Base-by-base conservation (phyloP, 306 rosid species). In the Pachyrhizus erosus region DNA sequence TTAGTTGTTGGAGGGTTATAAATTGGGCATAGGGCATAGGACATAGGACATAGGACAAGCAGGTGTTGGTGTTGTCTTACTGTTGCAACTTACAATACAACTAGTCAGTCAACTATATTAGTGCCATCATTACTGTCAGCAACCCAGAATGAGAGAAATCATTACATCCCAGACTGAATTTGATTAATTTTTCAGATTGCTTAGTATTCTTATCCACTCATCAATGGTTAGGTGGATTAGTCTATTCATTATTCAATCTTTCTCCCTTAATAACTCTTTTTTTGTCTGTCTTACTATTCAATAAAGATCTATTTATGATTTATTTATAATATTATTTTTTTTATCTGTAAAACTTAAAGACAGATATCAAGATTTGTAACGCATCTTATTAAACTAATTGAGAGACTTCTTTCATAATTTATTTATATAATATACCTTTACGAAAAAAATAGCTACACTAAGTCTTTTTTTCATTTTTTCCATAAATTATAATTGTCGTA, bases 1-100 rank as follows among this genome's bases (percentile, higher is more conserved):
- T 79, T 46, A 74, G 87, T 83, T 43, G 91, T 82, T 86, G 93
- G 62, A 61, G 70, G 84, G 84, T 84, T 75, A 79, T 84, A 84
- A 86, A 86, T 85, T 75, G 82, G 24, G 68, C 12, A 31, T 2
- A 33, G 62, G 70, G 52, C 37, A 23, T 43, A 2, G 62, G 70
- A 61, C 37, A 23, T 43, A 2, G n/a, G n/a, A n/a, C n/a, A n/a
- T n/a, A n/a, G n/a, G n/a, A 33, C 52, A 65, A 9, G 49, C 62
- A 67, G 26, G 13, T 52, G 75, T 39, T 60, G n/a, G n/a, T n/a
- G n/a, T n/a, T n/a, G n/a, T n/a, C n/a, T n/a, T n/a, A n/a, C n/a
- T n/a, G n/a, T n/a, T n/a, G n/a, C n/a, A n/a, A n/a, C n/a, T n/a
- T n/a, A n/a, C n/a, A n/a, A n/a, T n/a, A 8, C 20, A 26, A 24